Conservation (phyloP, 345 rosid genomes). For the Hibiscus trionum region DNA sequence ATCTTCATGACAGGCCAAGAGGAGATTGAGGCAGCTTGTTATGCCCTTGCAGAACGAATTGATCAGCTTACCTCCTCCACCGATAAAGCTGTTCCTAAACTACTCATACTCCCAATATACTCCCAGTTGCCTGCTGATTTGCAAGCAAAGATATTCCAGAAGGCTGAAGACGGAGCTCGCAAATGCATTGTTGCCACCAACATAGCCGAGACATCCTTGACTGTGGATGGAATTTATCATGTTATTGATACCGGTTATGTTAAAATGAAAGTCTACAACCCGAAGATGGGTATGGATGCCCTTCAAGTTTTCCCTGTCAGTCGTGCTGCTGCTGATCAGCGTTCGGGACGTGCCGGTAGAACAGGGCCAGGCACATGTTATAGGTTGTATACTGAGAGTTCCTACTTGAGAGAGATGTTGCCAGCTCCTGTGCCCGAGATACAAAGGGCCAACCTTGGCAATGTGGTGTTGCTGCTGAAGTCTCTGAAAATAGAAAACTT, state of each 20-base stretch:
- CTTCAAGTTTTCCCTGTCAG: slow-evolving; percentile 92
- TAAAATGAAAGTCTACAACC: slow-evolving; percentile 97
- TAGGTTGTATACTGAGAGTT: slow-evolving; percentile 85
- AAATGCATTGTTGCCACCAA: slow-evolving; percentile 98
- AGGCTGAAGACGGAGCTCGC: slow-evolving; percentile 92
- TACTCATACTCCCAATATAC: slow-evolving; percentile 88
- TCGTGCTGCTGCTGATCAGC: slow-evolving; percentile 96
- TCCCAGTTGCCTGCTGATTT: slow-evolving; percentile 97
- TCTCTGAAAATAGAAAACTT: slow-evolving; percentile 83
- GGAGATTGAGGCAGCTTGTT: slow-evolving; percentile 94
- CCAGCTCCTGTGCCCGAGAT: slow-evolving; percentile 93
- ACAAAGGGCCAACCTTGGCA: slow-evolving; percentile 94
- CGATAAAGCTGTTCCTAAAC: slow-evolving; percentile 56
- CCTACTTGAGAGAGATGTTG: slow-evolving; percentile 81
- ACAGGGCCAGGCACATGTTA: slow-evolving; percentile 99
- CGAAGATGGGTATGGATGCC: slow-evolving; percentile 99
- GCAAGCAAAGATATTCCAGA: slow-evolving; percentile 93
- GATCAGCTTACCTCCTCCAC: slow-evolving; percentile 75
- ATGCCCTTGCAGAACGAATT: slow-evolving; percentile 86
- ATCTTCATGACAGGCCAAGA: slow-evolving; percentile 99
- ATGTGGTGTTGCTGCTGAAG: slow-evolving; percentile 85
- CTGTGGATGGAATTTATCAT: slow-evolving; percentile 87
- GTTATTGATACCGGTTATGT: slow-evolving; percentile 96
- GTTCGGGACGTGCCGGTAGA: slow-evolving; percentile 97
- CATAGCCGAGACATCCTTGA: slow-evolving; percentile 94